Evolutionary conservation across 2,329 filamentous ascomycete species (phyloP), one percentile per base, ranked within the genome.

Genomic region (Proliferodiscus dingleyae): DNA sequence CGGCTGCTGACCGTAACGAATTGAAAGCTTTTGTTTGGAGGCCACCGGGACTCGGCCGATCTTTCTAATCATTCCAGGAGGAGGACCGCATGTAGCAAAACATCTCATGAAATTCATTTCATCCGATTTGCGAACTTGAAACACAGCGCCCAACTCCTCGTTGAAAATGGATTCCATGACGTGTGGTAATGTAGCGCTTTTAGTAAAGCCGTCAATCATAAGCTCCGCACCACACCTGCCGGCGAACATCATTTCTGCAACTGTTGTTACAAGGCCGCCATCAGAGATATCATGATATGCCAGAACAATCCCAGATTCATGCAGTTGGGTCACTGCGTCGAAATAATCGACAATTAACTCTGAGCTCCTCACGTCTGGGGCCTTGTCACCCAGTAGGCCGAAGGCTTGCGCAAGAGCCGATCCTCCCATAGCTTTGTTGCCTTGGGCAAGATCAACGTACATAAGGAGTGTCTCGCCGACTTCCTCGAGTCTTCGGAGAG

Each of bases 241-340:
- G 24, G 93, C 91, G 64, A 97, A 97, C 81, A 95, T 94, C 93
- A 97, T 97, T 69, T 98, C 93, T 2, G 83, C 87, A 26, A 97
- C 70, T 5, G 91, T 90, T 1, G 91, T 93, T 63, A 97, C 80
- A 8, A 97, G 72, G 60, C 93, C 93, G 65, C 91, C 93, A 64
- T 97, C 91, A 0, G 89, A 96, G 37, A 87, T 79, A 67, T 97
- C 93, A 65, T 97, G 93, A 65, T 97, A 97, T 3, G 91, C 91
- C 18, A 97, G 78, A 9, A 97, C 90, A 48, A 87, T 77, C 19
- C 77, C 78, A 22, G 77, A 69, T 54, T 87, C 79, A 60, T 83
- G 80, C 39, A 83, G 68, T 58, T 83, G 79, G 37, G 70, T 71
- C 19, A 95, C 74, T 2, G 91, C 93, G 65, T 96, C 89, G 61